These are phyloP conservation scores for Westerdykella sp. DNA, from an alignment of 2,329 filamentous ascomycete species.

Conservation along the genomic window DNA sequence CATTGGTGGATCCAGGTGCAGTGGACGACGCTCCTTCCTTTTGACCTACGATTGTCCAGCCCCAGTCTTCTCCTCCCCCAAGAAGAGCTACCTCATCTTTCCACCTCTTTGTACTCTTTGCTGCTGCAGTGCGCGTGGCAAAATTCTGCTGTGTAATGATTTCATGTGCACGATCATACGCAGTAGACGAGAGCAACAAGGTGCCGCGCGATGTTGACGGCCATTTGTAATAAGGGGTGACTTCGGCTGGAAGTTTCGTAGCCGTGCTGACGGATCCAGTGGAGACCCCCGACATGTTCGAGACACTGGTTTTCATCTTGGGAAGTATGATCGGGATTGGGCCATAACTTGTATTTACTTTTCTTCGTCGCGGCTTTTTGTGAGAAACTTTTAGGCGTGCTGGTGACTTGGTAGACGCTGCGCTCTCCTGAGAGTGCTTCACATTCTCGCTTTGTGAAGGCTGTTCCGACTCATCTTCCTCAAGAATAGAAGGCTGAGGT, in stretches of 20 bases:
- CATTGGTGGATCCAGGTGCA: conserved; percentile 2
- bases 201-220: conserved; percentile 56
- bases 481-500: conserved; percentile 37
- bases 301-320: conserved; percentile 52
- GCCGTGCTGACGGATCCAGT: conserved; percentile 35
- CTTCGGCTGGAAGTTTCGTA: conserved; percentile 42
- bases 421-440: conserved; percentile 12
- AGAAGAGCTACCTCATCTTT: conserved; percentile 55
- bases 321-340: conserved; percentile 59
- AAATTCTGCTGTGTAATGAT: conserved; percentile 70
- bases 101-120: conserved; percentile 63
- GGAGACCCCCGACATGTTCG: conserved; percentile 40
- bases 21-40: conserved; percentile 11
- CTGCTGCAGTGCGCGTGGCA: conserved; percentile 56
- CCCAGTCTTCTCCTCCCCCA: conserved; percentile 25
- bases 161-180: conserved; percentile 63
- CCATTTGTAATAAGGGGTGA: conserved; percentile 62
- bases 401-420: conserved; percentile 2
- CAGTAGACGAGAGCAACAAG: conserved; percentile 55
- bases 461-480: conserved; percentile 23
- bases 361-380: conserved; percentile 15
- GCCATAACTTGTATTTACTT: conserved; percentile 42
- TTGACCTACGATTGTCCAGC: conserved; percentile 22
- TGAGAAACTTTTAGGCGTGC: conserved; percentile 9
- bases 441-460: conserved; percentile 22